phyloP scores from a whole-genome alignment of 2,329 filamentous ascomycete genomes.

The Corynespora cassiicola region DNA sequence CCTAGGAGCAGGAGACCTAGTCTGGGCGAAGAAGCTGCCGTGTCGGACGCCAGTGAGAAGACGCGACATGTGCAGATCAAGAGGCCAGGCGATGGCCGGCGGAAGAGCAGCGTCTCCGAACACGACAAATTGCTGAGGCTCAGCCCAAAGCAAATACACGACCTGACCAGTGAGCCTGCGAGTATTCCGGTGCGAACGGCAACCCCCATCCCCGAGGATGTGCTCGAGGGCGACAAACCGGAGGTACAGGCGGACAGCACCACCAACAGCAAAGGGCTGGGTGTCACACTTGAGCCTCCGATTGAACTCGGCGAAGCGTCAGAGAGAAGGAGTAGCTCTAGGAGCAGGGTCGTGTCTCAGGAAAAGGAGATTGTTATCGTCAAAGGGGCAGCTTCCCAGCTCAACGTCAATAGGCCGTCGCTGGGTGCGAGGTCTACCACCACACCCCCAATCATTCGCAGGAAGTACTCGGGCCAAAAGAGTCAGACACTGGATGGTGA shows the following conservation, averaged over 20 bases:
- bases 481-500: constrained; percentile 24
- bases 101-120: constrained; percentile 44
- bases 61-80: constrained; percentile 32
- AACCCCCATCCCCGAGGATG: constrained; percentile 45
- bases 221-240: constrained; percentile 26
- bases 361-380: constrained; percentile 39
- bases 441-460: constrained; percentile 45
- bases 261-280: constrained; percentile 25
- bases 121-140: constrained; percentile 57
- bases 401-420: constrained; percentile 35
- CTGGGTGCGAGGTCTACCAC: constrained; percentile 42
- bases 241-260: constrained; percentile 18
- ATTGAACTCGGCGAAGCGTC: constrained; percentile 14
- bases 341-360: constrained; percentile 13
- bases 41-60: constrained; percentile 42
- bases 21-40: constrained; percentile 36
- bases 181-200: constrained; percentile 59
- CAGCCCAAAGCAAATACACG: constrained; percentile 61
- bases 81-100: constrained; percentile 40
- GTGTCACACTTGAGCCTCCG: constrained; percentile 26
- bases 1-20: constrained; percentile 25
- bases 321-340: constrained; percentile 16
- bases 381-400: constrained; percentile 31
- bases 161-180: constrained; percentile 60
- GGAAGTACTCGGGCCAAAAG: constrained; percentile 42